Base-by-base conservation (phyloP, 2,329 filamentous ascomycete genomes). In the Talaromyces marneffei region DNA sequence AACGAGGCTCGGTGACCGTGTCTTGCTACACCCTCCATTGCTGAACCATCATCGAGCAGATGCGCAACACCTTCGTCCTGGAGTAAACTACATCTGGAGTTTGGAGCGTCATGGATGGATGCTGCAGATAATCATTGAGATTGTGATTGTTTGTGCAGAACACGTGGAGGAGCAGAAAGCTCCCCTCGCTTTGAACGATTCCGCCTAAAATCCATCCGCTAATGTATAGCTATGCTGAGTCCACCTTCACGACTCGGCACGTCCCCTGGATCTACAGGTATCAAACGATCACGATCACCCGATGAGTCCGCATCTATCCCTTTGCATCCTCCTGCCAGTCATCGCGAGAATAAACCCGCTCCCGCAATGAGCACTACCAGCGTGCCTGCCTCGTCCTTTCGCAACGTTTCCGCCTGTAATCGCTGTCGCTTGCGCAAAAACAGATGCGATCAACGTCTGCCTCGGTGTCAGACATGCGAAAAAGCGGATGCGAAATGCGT, bases 351-450 rank as follows among this genome's bases (percentile, higher is more conserved):
- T 12, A 60, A 60, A 18, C 25, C 46, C 5, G 40, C 61, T 31
- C 48, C 62, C 37, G 57, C 63, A 31, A 60, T 63, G 23, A 64
- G 71, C 12, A 64, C 69, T 29, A 59, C 63, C 31, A 65, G 68
- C 35, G 65, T 71, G 27, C 69, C 68, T 52, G 75, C 76, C 48
- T 78, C 79, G 8, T 77, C 78, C 66, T 93, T 93, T 71, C 87
- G 90, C 68, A 93, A 92, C 74, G 93, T 97, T 66, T 95, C 90
- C 74, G 93, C 93, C 61, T 97, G 93, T 77, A 96, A 97, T 78
- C 86, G 92, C 42, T 97, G 93, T 75, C 85, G 93, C 50, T 79
- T 95, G 73, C 85, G 93, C 70, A 97, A 97, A 81, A 97, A 97
- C 73, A 84, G 92, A 58, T 97, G 93, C 77, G 93, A 97, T 76